phyloP scores from a whole-genome alignment of 495 filamentous ascomycete genomes.

The Bryoglossum gracile region DNA sequence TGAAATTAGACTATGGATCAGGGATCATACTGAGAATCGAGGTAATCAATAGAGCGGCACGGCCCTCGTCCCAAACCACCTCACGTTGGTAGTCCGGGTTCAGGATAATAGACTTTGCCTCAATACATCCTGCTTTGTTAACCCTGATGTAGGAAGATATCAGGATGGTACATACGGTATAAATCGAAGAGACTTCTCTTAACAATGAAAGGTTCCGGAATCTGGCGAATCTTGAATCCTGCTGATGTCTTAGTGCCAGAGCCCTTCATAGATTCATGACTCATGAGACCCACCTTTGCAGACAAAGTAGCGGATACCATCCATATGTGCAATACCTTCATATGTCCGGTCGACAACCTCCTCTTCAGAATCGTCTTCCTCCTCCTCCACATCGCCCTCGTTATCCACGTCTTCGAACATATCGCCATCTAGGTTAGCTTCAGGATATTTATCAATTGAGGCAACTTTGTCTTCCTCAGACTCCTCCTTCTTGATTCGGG shows the following conservation, averaged over 20 bases:
- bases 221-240: slow-evolving; percentile 24
- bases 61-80: slow-evolving; percentile 36
- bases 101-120: slow-evolving; percentile 30
- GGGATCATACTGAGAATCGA: slow-evolving; percentile 34
- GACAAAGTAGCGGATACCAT: slow-evolving; percentile 21
- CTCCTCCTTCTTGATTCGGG: slow-evolving; percentile 15
- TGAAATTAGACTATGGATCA: not conserved
- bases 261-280: too few species aligned
- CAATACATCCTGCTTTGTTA: slow-evolving; percentile 26
- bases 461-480: slow-evolving; percentile 1
- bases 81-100: slow-evolving; percentile 44
- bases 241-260: not conserved
- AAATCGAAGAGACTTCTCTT: slow-evolving; percentile 3
- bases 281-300: slow-evolving; percentile 18
- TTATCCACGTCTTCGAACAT: slow-evolving; percentile 13
- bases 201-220: slow-evolving; percentile 17
- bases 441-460: slow-evolving; percentile 6
- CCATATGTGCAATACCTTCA: slow-evolving; percentile 17
- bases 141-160: not conserved
- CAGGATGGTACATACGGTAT: not conserved
- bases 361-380: slow-evolving; percentile 5
- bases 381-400: slow-evolving; percentile 13
- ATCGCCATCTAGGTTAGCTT: too few species aligned
- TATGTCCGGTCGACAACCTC: slow-evolving; percentile 16
- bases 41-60: slow-evolving; percentile 32